Evolutionary conservation across 1,284 basidiomycete species (phyloP), one percentile per base, ranked within the genome.

Genomic region (Ceratobasidium sp.): DNA sequence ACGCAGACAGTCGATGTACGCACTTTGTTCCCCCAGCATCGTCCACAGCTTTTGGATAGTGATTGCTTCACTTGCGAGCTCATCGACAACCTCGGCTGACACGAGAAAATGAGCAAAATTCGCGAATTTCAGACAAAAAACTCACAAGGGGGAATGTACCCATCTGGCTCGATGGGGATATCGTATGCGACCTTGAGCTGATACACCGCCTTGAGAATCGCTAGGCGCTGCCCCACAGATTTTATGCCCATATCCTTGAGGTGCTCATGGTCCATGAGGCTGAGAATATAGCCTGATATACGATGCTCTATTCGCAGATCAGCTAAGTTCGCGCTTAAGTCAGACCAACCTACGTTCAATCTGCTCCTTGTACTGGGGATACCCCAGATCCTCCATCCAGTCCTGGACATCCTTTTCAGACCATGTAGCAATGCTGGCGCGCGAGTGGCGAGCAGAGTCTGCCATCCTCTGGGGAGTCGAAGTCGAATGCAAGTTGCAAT

Each of bases 71-170:
- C 81, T 77, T 2, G 23, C 11, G 6, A 50, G 44, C 46, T 82
- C 83, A 70, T 88, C 89, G 67, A 84, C 84, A 7, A 81, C 82
- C 77, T 90, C 89, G 41, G 90, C 89, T 90, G 72, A 41, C 30
- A 19, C 21, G 33, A 54, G 68, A 58, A 36, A 62, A 75, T 58
- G 73, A 66, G 14, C 56, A 57, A 70, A 16, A 54, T 42, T 41
- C 62, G 14, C 58, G 19, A 41, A 67, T 25, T 27, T 41, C 54
- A 56, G 21, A 33, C 46, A 66, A 30, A 54, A 29, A 58, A 80
- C 91, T 75, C 76, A 94, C 94, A 95, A 73, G 91, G 92, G 23
- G 95, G 95, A 27, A 93, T 84, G 79, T 95, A 98, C 74, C 93
- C 86, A 72, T 92, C 91, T 44, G 89, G 82, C 68, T 91, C 91